These are phyloP conservation scores for Thielaviopsis punctulata DNA, from an alignment of 2,329 filamentous ascomycete species.

Conservation along the genomic window DNA sequence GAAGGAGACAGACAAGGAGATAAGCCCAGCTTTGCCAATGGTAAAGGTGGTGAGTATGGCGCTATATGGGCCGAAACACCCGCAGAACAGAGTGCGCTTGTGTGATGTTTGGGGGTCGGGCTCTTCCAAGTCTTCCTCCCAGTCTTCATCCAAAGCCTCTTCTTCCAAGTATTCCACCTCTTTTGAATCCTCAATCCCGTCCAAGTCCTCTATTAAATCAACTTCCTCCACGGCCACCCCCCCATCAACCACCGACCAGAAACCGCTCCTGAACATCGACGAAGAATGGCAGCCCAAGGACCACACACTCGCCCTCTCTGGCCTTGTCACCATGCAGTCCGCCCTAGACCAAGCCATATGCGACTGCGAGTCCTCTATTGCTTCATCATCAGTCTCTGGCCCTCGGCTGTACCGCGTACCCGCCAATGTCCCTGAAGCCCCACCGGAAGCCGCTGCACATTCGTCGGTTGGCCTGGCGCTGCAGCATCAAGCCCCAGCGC, in stretches of 20 bases:
- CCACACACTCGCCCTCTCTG: neutral
- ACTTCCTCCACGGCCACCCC: no score
- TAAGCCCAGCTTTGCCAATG: neutral
- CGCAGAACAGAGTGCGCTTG: neutral
- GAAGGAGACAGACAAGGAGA: neutral
- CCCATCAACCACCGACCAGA: neutral
- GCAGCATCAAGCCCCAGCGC: neutral
- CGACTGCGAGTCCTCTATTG: neutral
- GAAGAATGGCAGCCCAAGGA: neutral
- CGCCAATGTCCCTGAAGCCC: neutral
- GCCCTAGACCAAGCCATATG: neutral
- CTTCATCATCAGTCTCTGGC: neutral
- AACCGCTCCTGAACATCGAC: neutral
- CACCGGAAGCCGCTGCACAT: neutral
- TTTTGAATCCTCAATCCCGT: neutral
- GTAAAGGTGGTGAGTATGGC: neutral
- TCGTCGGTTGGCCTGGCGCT: neutral
- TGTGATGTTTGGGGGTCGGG: neutral
- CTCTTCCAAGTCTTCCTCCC: neutral
- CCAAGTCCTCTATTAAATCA: neutral
- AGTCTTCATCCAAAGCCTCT: neutral
- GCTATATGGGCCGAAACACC: neutral
- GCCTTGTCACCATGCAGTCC: neutral
- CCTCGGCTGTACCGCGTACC: neutral
- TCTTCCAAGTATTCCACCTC: neutral